Evolutionary conservation across 805 yeast species (phyloP), one percentile per base, ranked within the genome.

Genomic region (Jamesozyma hellenica): DNA sequence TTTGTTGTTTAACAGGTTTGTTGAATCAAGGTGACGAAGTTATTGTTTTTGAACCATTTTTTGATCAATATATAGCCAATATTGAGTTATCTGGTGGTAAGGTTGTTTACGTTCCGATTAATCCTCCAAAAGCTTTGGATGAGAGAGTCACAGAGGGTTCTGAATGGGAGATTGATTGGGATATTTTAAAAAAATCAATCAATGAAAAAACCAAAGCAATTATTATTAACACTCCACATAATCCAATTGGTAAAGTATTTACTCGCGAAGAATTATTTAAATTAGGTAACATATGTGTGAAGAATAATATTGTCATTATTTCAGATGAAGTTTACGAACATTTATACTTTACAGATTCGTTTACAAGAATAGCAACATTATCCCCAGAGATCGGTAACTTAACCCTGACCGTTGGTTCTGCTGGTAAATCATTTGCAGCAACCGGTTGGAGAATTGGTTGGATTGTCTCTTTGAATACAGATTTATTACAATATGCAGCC

Each of bases 391-490:
- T 87, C 43, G 79, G 74, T 21, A 75, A 75, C 42, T 68, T 87
- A 53, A 85, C 96, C 0, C 65, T 92, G 41, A 80, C 96, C 3
- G 94, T 92, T 17, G 97, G 97, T 1, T 85, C 96, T 23, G 98
- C 96, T 6, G 98, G 98, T 47, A 92, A 92, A 63, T 78, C 95
- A 0, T 92, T 92, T 66, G 95, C 96, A n/a, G 95, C 95, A 33
- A 92, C 98, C 11, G 98, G 98, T 39, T 92, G 97, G 96, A 79
- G 98, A 68, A 75, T 92, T 39, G 98, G 98, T 40, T 92, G 95
- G 94, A 72, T 90, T 29, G 79, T 88, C 45, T 97, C 96, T 6
- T 34, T 48, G 36, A 80, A 83, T 39, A 70, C 82, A n/a, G 83
- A 82, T 25, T 67, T 88, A 48, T 69, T 92, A 52, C 77, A 81